Base-by-base conservation (phyloP, 2,329 filamentous ascomycete genomes). In the Trichoderma guizhouense region DNA sequence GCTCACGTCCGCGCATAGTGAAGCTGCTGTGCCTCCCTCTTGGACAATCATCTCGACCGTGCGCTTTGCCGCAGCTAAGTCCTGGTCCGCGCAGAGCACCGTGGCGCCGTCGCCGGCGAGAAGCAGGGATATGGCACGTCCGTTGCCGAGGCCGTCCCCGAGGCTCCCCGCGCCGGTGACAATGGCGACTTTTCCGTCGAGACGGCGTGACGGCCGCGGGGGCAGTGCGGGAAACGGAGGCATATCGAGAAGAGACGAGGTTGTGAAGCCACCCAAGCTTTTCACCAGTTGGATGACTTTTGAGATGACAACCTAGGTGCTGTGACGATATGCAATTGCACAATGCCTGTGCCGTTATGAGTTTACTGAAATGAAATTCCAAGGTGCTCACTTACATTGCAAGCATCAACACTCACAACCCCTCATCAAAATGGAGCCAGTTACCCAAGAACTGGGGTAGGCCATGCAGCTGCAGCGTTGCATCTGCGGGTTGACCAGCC, bases 141-240 rank as follows among this genome's bases (percentile, higher is more conserved):
- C 89, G 74, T 91, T 91, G 5, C 89, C 89, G 58, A 91, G 87
- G 0, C 87, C 88, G 53, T 88, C 84, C 34, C 84, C 86, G 28
- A 82, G 79, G 68, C 85, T 86, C 18, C 74, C 75, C 3, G 75
- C 75, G 62, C 77, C 78, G 9, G 73, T 75, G 51, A 80, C 75
- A 30, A 77, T 76, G 72, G 75, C 76, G 4, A 77, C 76, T 47
- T 74, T 78, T 68, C 76, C 78, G 12, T 63, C 67, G 39, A 80
- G 73, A 47, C 73, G 75, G 15, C 78, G 77, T 11, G 74, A 75
- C 1, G 78, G 78, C 28, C 76, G 76, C 26, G 74, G 67, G 3
- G 74, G 73, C 9, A 76, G 53, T 2, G n/a, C 11, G 36, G 67
- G 18, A 5, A 32, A 21, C 7, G 12, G 18, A 69, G 55, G 24